These are phyloP conservation scores for Fusarium nodosum DNA, from an alignment of 2,329 filamentous ascomycete genomes.

Conservation along the genomic window DNA sequence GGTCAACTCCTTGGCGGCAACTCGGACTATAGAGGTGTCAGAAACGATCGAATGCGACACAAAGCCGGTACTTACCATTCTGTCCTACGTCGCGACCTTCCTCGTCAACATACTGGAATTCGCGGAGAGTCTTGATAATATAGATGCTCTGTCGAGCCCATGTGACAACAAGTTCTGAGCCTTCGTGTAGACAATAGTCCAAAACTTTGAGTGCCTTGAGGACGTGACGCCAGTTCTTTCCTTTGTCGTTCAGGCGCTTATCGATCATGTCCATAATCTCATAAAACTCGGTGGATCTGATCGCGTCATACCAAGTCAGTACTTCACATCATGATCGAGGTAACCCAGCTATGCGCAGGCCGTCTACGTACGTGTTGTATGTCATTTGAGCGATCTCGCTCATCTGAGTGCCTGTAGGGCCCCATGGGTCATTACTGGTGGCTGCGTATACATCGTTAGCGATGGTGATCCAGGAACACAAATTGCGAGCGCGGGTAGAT, in stretches of 20 bases:
- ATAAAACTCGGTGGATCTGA: slow-evolving; percentile 94
- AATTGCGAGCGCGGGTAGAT: slow-evolving; percentile 1
- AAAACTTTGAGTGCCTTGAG: slow-evolving; percentile 97
- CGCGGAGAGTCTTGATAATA: slow-evolving; percentile 97
- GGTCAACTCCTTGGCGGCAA: slow-evolving; percentile 96
- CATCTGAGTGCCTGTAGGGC: slow-evolving; percentile 97
- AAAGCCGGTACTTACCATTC: slow-evolving; percentile 76
- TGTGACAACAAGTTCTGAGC: slow-evolving; percentile 94
- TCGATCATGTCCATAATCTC: slow-evolving; percentile 99
- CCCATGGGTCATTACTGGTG: slow-evolving; percentile 99
- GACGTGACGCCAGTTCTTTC: slow-evolving; percentile 99
- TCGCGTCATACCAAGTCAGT: slow-evolving; percentile 38
- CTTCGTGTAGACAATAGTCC: slow-evolving; percentile 97
- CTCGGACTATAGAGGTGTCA: slow-evolving; percentile 74
- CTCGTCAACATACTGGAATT: slow-evolving; percentile 97
- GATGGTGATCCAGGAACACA: slow-evolving; percentile 6
- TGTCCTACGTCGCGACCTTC: slow-evolving; percentile 95
- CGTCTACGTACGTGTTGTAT: slow-evolving; percentile 85
- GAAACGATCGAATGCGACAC: slow-evolving; percentile 23
- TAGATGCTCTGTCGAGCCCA: slow-evolving; percentile 99
- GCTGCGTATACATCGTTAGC: slow-evolving; percentile 67
- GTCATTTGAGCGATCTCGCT: slow-evolving; percentile 98
- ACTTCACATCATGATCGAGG: slow-evolving; percentile 8
- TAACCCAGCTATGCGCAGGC: not conserved
- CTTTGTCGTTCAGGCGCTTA: slow-evolving; percentile 98